Conservation (phyloP, 441 rosid species). For the Pelargonium australe region DNA sequence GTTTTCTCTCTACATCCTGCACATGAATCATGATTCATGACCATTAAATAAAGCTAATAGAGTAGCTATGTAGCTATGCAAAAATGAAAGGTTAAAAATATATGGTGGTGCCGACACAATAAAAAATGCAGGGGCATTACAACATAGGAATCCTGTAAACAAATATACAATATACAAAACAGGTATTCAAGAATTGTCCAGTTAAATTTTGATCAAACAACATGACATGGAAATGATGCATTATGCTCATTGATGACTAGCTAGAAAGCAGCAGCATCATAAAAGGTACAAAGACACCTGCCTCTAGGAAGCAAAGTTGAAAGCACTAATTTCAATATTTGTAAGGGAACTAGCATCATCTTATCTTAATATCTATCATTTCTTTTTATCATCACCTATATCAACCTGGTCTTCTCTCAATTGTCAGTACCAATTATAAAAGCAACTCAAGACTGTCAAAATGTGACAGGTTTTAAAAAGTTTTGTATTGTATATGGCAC, state of each 20-base stretch:
- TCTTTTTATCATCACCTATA: not conserved
- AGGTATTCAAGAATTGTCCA: not conserved
- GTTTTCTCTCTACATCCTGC: conserved; percentile 37
- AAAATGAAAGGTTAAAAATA: not conserved
- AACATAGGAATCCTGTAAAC: not conserved
- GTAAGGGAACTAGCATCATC: not conserved
- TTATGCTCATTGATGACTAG: not conserved
- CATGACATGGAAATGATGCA: not conserved
- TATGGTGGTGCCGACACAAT: not conserved
- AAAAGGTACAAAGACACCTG: not conserved
- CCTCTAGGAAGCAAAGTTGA: not conserved
- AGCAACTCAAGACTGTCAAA: too few species aligned
- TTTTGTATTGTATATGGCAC: too few species aligned
- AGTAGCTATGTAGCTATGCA: not conserved
- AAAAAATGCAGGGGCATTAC: not conserved
- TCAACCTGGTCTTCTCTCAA: not conserved
- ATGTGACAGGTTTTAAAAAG: too few species aligned
- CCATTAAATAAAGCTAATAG: conserved; percentile 21
- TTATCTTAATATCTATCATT: not conserved
- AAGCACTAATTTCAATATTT: not conserved
- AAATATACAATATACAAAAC: not conserved
- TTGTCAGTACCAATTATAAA: too few species aligned
- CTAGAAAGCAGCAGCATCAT: not conserved
- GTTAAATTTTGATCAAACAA: not conserved
- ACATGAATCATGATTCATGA: conserved; percentile 2